phyloP scores from a whole-genome alignment of 441 rosid genomes.

The Brassica hybrid region DNA sequence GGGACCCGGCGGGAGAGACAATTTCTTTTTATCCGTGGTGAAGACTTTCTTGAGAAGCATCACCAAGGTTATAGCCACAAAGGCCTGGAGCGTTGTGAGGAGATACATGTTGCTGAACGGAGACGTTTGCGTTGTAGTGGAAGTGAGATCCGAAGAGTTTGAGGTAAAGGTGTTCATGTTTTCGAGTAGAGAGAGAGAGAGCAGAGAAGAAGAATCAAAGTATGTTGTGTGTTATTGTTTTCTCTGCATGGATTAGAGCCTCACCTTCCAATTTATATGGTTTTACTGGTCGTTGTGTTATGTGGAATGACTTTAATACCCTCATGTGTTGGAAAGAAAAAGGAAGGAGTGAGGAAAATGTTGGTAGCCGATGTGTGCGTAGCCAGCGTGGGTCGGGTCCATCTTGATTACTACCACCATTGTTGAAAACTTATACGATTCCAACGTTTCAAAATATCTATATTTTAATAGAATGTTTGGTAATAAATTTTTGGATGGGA shows the following conservation, averaged over 20 bases:
- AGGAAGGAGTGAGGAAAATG: conserved; percentile 35
- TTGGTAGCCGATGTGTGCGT: not conserved
- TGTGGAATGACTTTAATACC: conserved; percentile 16
- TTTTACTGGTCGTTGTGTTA: not conserved
- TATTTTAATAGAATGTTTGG: not conserved
- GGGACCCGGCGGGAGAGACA: conserved; percentile 59
- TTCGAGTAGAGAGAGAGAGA: not conserved
- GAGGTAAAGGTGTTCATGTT: conserved; percentile 31
- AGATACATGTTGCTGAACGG: conserved; percentile 28
- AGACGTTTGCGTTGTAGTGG: not conserved
- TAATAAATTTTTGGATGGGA: not conserved
- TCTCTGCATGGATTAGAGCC: conserved; percentile 32
- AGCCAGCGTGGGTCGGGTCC: conserved; percentile 33
- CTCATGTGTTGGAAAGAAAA: not conserved
- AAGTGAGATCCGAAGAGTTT: conserved; percentile 34
- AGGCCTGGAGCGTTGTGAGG: conserved; percentile 37
- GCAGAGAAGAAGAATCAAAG: conserved; percentile 13
- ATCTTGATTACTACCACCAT: conserved; percentile 34
- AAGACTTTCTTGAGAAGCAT: conserved; percentile 27
- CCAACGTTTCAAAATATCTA: conserved; percentile 12
- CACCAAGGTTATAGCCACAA: conserved; percentile 28
- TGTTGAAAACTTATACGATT: conserved; percentile 26
- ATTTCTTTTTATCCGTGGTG: conserved; percentile 3
- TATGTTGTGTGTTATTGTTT: conserved; percentile 18
- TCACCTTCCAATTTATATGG: conserved; percentile 32